Conservation (phyloP, 2,329 filamentous ascomycete genomes). For the Fusarium continuum region DNA sequence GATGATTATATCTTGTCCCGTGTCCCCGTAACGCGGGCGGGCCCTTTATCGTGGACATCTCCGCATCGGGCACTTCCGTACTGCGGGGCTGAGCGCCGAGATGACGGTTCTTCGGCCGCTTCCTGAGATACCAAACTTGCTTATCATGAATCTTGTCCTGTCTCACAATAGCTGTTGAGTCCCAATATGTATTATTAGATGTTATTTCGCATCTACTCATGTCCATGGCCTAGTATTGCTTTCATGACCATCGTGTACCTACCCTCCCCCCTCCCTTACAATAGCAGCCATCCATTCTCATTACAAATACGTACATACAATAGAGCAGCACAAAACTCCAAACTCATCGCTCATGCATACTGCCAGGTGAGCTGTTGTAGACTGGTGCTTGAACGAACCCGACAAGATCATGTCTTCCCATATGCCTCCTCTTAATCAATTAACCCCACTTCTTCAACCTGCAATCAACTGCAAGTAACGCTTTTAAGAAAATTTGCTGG, state of each 20-base stretch:
- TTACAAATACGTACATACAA: slow-evolving; percentile 33
- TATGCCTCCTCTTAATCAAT: slow-evolving; percentile 16
- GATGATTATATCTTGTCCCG: slow-evolving; percentile 24
- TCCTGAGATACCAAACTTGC: slow-evolving; percentile 5
- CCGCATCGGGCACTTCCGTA: slow-evolving; percentile 39
- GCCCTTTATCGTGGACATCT: slow-evolving; percentile 34
- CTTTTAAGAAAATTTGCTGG: neutral
- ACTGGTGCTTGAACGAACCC: slow-evolving; percentile 33
- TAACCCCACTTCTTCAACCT: neutral
- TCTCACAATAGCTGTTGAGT: neutral
- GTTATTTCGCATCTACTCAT: slow-evolving; percentile 33
- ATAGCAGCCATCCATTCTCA: slow-evolving; percentile 31
- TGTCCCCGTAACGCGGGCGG: slow-evolving; percentile 25
- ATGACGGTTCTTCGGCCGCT: slow-evolving; percentile 16
- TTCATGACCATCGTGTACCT: slow-evolving; percentile 37
- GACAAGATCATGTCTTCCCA: slow-evolving; percentile 12
- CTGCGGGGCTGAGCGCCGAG: slow-evolving; percentile 40
- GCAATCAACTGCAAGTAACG: neutral
- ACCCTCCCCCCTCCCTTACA: neutral
- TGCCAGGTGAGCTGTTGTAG: slow-evolving; percentile 27
- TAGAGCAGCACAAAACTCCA: slow-evolving; percentile 39
- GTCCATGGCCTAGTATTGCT: slow-evolving; percentile 33
- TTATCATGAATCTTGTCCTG: neutral
- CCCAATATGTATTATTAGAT: slow-evolving; percentile 33
- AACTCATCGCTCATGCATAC: slow-evolving; percentile 40